Evolutionary conservation across 805 yeast species (phyloP).

Genomic region (Candida golubevii): DNA sequence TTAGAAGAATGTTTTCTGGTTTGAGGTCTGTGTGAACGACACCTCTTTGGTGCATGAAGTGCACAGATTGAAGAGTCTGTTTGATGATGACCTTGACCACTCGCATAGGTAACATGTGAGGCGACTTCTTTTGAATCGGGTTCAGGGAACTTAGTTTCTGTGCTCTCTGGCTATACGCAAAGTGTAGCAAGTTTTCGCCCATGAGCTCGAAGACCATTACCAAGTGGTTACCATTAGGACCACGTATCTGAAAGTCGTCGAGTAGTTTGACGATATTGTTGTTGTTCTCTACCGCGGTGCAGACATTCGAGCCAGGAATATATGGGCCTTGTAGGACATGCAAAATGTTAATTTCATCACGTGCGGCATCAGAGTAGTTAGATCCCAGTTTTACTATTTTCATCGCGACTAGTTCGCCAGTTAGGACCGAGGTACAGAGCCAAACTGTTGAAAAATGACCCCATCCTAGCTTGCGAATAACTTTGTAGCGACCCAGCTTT

Average conservation of each 20-base stretch:
- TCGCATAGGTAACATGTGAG: slow-evolving; percentile 48
- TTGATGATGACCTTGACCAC: slow-evolving; percentile 79
- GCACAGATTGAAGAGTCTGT: slow-evolving; percentile 69
- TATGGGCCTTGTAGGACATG: slow-evolving; percentile 68
- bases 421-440: slow-evolving; percentile 61
- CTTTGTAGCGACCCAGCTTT: slow-evolving; percentile 53
- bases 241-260: slow-evolving; percentile 81
- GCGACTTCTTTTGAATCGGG: neutral
- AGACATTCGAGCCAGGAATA: slow-evolving; percentile 3
- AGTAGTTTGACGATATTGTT: slow-evolving; percentile 68
- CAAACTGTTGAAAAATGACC: slow-evolving; percentile 79
- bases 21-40: slow-evolving; percentile 71
- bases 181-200: slow-evolving; percentile 87
- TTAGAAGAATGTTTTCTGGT: slow-evolving; percentile 54
- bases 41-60: slow-evolving; percentile 70
- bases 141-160: neutral
- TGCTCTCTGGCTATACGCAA: slow-evolving; percentile 77
- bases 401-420: slow-evolving; percentile 85
- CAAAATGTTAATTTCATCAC: slow-evolving; percentile 76
- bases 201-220: slow-evolving; percentile 97
- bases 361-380: slow-evolving; percentile 89
- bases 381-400: slow-evolving; percentile 89
- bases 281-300: neutral
- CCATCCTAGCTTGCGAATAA: slow-evolving; percentile 95
- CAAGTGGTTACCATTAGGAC: slow-evolving; percentile 89